Conservation (phyloP, 139 green algal genomes). For the Tetradesmus lagerheimii region DNA sequence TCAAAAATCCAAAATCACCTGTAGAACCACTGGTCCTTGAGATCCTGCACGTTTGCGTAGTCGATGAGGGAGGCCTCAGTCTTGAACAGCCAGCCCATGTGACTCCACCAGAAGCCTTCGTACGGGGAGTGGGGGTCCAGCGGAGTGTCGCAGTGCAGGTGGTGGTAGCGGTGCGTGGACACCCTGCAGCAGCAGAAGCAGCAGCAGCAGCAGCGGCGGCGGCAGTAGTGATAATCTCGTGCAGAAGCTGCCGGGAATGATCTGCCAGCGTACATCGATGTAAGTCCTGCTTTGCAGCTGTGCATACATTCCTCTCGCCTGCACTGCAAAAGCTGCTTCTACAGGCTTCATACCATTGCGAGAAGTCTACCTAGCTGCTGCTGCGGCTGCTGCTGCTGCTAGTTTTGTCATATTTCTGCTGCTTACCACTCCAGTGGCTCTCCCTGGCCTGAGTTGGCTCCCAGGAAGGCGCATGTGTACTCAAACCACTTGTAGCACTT, state of each 20-base stretch:
- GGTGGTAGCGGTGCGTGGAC: conserved; percentile 84
- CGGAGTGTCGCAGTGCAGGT: conserved; percentile 91
- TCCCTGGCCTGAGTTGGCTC: conserved; percentile 16
- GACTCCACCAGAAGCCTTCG: conserved; percentile 93
- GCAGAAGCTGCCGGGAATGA: too few species aligned
- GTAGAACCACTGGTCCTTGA: conserved; percentile 88
- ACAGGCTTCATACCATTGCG: too few species aligned
- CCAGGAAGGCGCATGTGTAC: conserved; percentile 24
- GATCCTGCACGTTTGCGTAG: conserved; percentile 74
- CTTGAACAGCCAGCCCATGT: conserved; percentile 93
- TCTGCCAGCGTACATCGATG: too few species aligned
- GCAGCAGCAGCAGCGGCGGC: too few species aligned
- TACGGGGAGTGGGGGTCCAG: conserved; percentile 86
- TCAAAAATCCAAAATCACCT: conserved; percentile 44
- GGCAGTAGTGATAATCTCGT: too few species aligned
- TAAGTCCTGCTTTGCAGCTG: too few species aligned
- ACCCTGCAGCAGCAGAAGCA: neutral
- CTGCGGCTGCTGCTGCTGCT: too few species aligned
- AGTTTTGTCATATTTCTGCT: neutral
- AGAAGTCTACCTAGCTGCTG: too few species aligned
- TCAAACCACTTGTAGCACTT: conserved; percentile 35
- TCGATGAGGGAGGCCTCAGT: conserved; percentile 62
- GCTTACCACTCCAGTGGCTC: conserved; percentile 41
- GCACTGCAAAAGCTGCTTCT: too few species aligned
- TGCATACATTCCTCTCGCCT: too few species aligned